A percentile compares a stretch with the other conserved stretches of the same genome.
phyloP scores from a whole-genome alignment of 1,284 basidiomycete species.

The Rhodotorula sp. region DNA sequence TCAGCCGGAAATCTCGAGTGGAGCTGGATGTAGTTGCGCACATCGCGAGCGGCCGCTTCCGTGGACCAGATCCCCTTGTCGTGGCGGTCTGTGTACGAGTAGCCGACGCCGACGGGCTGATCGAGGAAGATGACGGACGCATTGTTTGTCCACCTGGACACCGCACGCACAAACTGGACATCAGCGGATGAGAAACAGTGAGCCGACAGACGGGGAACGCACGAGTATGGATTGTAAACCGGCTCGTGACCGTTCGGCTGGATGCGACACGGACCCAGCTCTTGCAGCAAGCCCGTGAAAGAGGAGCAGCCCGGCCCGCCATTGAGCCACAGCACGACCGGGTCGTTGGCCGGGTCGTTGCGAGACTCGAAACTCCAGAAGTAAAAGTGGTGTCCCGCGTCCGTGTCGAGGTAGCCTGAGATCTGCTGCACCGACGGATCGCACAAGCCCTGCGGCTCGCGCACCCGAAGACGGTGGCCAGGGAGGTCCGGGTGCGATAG shows the following conservation, averaged over 20 bases:
- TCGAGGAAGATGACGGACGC: slow-evolving; percentile 47
- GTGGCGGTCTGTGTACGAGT: slow-evolving; percentile 50
- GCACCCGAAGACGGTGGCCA: slow-evolving; percentile 31
- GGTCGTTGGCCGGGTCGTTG: slow-evolving; percentile 50
- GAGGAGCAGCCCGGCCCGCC: slow-evolving; percentile 52
- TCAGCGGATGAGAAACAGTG: background rate
- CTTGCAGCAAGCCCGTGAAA: slow-evolving; percentile 56
- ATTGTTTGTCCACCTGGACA: slow-evolving; percentile 53
- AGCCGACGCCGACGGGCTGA: slow-evolving; percentile 51
- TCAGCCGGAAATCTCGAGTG: too few species aligned
- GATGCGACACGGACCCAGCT: slow-evolving; percentile 53
- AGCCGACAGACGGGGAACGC: slow-evolving; percentile 27
- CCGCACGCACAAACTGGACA: slow-evolving; percentile 41
- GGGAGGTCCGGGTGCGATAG: slow-evolving; percentile 10
- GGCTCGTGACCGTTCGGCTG: slow-evolving; percentile 27
- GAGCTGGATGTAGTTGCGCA: slow-evolving; percentile 28
- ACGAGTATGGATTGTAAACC: slow-evolving; percentile 33
- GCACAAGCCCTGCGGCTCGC: slow-evolving; percentile 46
- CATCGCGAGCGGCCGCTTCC: slow-evolving; percentile 49
- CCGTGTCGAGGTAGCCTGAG: slow-evolving; percentile 38
- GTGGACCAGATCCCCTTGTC: slow-evolving; percentile 48
- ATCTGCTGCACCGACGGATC: slow-evolving; percentile 47
- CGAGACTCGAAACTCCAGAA: slow-evolving; percentile 50
- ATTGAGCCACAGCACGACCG: slow-evolving; percentile 50
- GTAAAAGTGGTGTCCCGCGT: slow-evolving; percentile 48